phyloP scores from a whole-genome alignment of 352 stramenopile genomes.

The Phytophthora aleatoria region DNA sequence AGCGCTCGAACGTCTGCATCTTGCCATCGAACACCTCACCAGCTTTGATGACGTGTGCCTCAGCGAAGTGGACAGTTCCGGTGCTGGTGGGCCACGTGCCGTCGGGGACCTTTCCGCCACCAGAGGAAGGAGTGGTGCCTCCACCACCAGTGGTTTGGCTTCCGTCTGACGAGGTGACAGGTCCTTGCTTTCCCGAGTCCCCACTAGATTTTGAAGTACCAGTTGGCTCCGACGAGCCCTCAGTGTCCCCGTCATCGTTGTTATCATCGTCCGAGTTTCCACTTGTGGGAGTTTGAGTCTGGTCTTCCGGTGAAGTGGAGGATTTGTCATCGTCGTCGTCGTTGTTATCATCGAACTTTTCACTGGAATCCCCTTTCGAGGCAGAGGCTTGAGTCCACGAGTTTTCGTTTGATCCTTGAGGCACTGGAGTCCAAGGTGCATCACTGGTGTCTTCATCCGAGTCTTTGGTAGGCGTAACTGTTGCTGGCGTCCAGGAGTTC shows the following conservation, averaged over 20 bases:
- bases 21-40: slow-evolving; percentile 30
- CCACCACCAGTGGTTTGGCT: slow-evolving; percentile 3
- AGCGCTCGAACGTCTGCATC: slow-evolving; percentile 62
- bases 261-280: slow-evolving; percentile 1
- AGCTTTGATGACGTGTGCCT: slow-evolving; percentile 36
- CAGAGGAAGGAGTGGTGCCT: slow-evolving; percentile 5
- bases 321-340: slow-evolving; percentile 19
- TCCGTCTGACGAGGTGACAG: slow-evolving; percentile 1
- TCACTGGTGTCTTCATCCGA: slow-evolving; percentile 1
- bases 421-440: not conserved
- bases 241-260: not conserved
- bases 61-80: slow-evolving; percentile 15
- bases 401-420: too few species aligned
- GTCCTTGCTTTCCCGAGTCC: slow-evolving; percentile 9
- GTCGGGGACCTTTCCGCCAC: slow-evolving; percentile 13
- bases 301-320: slow-evolving; percentile 3
- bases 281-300: not conserved
- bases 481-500: not conserved
- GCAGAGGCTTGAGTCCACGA: too few species aligned
- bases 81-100: slow-evolving; percentile 22
- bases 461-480: not conserved
- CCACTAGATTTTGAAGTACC: not conserved
- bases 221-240: not conserved
- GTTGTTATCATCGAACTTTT: slow-evolving; percentile 12
- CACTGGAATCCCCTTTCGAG: slow-evolving; percentile 1